Percentiles rank a stretch among this genome's conserved stretches.
Evolutionary conservation across 192 early-diverging fungal genomes (phyloP).

Genomic region (Helicostylum pulchrum): DNA sequence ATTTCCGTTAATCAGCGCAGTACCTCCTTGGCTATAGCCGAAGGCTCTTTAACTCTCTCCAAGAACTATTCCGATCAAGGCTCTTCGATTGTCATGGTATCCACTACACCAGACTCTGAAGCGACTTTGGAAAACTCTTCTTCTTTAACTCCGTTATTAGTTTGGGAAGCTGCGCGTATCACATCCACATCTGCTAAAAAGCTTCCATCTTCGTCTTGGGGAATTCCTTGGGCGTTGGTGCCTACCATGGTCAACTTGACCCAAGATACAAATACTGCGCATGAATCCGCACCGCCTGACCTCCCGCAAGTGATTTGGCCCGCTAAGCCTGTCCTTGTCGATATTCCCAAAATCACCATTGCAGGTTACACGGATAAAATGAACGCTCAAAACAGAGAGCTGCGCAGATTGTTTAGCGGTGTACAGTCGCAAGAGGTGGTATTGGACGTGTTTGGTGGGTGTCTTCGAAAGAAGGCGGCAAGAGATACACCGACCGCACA

Average conservation of each 20-base stretch:
- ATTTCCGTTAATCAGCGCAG: neutral
- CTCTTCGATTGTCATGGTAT: constrained; percentile 21
- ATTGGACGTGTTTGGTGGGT: constrained; percentile 18
- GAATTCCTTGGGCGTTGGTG: constrained; percentile 35
- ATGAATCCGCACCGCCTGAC: neutral
- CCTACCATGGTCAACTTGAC: constrained; percentile 25
- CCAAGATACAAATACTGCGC: constrained; percentile 1
- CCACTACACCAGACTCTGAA: constrained; percentile 19
- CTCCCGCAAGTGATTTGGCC: constrained; percentile 25
- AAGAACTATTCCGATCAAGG: neutral
- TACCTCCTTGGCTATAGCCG: neutral
- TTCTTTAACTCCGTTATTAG: constrained; percentile 27
- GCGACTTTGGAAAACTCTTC: constrained; percentile 16
- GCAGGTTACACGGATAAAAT: constrained; percentile 17
- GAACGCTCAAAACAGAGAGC: constrained; percentile 26
- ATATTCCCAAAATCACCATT: constrained; percentile 19
- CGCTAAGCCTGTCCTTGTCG: constrained; percentile 4
- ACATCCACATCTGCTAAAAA: neutral
- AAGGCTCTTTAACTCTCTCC: neutral
- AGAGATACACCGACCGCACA: neutral
- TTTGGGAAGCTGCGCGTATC: constrained; percentile 26
- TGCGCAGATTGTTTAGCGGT: constrained; percentile 29
- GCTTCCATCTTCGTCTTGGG: constrained; percentile 18
- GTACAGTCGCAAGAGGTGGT: constrained; percentile 31
- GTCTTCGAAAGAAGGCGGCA: constrained; percentile 13